Conservation (phyloP, 2,329 filamentous ascomycete genomes). For the Fusarium veterinarium region DNA sequence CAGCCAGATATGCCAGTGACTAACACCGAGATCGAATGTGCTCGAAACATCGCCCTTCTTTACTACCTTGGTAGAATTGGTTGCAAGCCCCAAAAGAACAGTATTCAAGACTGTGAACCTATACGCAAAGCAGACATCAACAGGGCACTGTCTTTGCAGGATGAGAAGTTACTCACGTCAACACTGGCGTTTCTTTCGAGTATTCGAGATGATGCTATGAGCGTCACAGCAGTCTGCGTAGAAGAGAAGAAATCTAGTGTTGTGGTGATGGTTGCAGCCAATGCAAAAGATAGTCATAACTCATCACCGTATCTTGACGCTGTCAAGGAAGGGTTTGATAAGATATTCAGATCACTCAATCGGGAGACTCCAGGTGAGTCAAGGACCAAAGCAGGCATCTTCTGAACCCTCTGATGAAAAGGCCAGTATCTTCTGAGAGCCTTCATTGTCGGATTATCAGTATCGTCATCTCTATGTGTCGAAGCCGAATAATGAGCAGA, state of each 20-base stretch:
- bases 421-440: neutral
- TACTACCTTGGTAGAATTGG: slow-evolving; percentile 10
- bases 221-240: slow-evolving; percentile 36
- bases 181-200: slow-evolving; percentile 37
- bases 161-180: slow-evolving; percentile 31
- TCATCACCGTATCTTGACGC: slow-evolving; percentile 20
- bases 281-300: slow-evolving; percentile 4
- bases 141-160: slow-evolving; percentile 7
- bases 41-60: slow-evolving; percentile 33
- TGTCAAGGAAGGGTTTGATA: slow-evolving; percentile 31
- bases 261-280: slow-evolving; percentile 35
- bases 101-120: neutral
- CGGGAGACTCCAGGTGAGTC: neutral
- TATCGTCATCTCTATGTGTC: slow-evolving; percentile 24
- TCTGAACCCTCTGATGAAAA: neutral
- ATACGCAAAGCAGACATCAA: neutral
- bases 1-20: neutral
- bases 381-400: neutral
- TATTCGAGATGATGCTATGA: slow-evolving; percentile 12
- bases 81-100: neutral
- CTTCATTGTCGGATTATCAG: neutral
- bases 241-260: slow-evolving; percentile 16
- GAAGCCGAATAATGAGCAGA: slow-evolving; percentile 17
- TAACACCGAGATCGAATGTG: neutral
- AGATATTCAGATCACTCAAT: slow-evolving; percentile 20